A percentile compares a stretch with the other conserved stretches of the same genome.
phyloP scores from a whole-genome alignment of 495 filamentous ascomycete genomes.

The Melanomma pulvis-pyrius region DNA sequence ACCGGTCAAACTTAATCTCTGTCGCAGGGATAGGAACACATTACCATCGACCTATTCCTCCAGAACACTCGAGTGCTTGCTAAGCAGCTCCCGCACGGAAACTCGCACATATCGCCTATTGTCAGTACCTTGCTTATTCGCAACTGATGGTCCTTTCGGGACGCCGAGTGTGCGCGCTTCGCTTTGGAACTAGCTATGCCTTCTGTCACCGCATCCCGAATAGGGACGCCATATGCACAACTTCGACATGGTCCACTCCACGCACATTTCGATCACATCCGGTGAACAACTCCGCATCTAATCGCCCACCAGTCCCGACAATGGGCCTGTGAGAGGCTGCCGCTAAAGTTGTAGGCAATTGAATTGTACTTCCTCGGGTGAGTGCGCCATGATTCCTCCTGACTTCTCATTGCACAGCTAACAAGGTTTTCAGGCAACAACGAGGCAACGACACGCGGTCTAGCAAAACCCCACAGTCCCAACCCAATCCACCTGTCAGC shows the following conservation, averaged over 20 bases:
- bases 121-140: not conserved
- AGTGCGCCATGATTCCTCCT: not conserved
- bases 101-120: not conserved
- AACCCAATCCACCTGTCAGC: not conserved
- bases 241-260: not conserved
- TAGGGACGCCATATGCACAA: not conserved
- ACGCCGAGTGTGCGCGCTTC: not conserved
- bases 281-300: not conserved
- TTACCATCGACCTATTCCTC: not conserved
- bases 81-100: not conserved
- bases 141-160: not conserved
- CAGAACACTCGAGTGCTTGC: constrained; percentile 3
- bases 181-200: not conserved
- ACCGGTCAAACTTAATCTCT: not conserved
- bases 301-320: not conserved
- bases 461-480: not conserved
- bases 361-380: not conserved
- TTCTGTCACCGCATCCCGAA: not conserved
- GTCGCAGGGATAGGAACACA: not conserved
- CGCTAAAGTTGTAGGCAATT: not conserved
- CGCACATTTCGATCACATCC: not conserved
- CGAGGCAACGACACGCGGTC: not conserved
- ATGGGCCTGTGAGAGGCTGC: not conserved
- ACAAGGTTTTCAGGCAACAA: not conserved
- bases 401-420: not conserved